These are phyloP conservation scores for Calonectria crousiana DNA, from an alignment of 2,329 filamentous ascomycete genomes.

Conservation along the genomic window DNA sequence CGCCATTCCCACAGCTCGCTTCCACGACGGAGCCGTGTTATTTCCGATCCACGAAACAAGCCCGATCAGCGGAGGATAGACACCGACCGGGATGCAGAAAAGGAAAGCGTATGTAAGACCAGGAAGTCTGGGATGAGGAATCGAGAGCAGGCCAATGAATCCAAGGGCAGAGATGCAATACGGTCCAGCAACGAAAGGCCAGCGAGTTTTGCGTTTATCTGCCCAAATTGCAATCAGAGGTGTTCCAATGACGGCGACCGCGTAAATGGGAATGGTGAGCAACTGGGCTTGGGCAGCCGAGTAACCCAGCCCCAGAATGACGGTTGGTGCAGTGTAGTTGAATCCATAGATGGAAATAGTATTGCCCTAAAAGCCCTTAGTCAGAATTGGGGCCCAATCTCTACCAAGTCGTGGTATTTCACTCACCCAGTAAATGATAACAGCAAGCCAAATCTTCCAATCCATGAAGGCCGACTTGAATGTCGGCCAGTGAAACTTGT, in stretches of 20 bases:
- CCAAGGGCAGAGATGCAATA: conserved; percentile 9
- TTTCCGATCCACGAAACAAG: conserved; percentile 16
- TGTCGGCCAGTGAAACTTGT: conserved; percentile 8
- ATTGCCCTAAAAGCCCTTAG: background rate
- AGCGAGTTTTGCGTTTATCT: background rate
- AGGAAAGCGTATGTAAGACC: conserved; percentile 22
- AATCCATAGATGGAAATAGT: conserved; percentile 17
- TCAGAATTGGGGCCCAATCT: background rate
- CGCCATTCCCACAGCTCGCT: conserved; percentile 15
- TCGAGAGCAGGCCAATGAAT: background rate
- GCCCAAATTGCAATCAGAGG: background rate
- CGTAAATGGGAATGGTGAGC: conserved; percentile 18
- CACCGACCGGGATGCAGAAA: background rate
- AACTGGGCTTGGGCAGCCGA: conserved; percentile 13
- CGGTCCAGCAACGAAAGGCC: conserved; percentile 9
- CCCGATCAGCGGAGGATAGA: conserved; percentile 12
- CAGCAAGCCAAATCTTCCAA: conserved; percentile 23
- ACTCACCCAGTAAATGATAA: conserved; percentile 19
- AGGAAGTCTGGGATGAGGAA: conserved; percentile 8
- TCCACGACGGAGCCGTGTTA: conserved; percentile 14
- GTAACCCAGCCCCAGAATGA: conserved; percentile 15
- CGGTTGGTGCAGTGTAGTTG: conserved; percentile 12
- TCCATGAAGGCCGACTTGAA: background rate
- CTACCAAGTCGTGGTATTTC: background rate
- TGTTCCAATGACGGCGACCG: background rate